These are phyloP conservation scores for Mycena galopus DNA, from an alignment of 768 basidiomycete genomes.

Conservation along the genomic window DNA sequence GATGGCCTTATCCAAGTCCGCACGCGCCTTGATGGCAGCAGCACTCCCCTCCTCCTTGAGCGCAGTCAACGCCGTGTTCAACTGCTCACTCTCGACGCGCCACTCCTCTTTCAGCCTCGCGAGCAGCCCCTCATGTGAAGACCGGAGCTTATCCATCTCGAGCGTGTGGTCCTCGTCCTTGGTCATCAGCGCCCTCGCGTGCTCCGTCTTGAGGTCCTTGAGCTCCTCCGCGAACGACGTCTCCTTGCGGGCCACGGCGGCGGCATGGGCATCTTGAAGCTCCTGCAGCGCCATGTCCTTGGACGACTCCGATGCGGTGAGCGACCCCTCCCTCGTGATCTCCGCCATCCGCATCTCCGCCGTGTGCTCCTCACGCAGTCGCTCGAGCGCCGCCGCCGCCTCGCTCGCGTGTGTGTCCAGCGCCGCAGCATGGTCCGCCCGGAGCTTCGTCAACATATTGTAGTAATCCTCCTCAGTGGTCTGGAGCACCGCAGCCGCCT, in stretches of 20 bases:
- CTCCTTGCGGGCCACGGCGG: slow-evolving; percentile 77
- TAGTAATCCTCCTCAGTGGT: slow-evolving; percentile 87
- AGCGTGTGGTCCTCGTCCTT: slow-evolving; percentile 74
- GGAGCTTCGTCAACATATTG: slow-evolving; percentile 82
- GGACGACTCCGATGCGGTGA: slow-evolving; percentile 81
- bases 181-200: slow-evolving; percentile 62
- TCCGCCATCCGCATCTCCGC: slow-evolving; percentile 80
- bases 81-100: slow-evolving; percentile 62
- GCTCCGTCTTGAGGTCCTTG: slow-evolving; percentile 74
- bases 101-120: slow-evolving; percentile 69
- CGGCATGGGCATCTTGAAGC: slow-evolving; percentile 80
- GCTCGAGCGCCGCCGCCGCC: slow-evolving; percentile 71
- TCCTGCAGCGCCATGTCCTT: slow-evolving; percentile 71
- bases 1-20: slow-evolving; percentile 64
- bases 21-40: slow-evolving; percentile 52
- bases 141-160: slow-evolving; percentile 70
- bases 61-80: slow-evolving; percentile 57
- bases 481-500: slow-evolving; percentile 67
- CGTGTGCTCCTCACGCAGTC: slow-evolving; percentile 82
- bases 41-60: slow-evolving; percentile 59
- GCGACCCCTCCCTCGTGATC: slow-evolving; percentile 78
- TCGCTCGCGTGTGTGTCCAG: slow-evolving; percentile 74
- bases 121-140: slow-evolving; percentile 68
- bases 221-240: slow-evolving; percentile 73
- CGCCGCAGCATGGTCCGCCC: slow-evolving; percentile 76